Evolutionary conservation across 345 rosid genomes (phyloP), one percentile per base, ranked within the genome.

Genomic region (Camelina neglecta): DNA sequence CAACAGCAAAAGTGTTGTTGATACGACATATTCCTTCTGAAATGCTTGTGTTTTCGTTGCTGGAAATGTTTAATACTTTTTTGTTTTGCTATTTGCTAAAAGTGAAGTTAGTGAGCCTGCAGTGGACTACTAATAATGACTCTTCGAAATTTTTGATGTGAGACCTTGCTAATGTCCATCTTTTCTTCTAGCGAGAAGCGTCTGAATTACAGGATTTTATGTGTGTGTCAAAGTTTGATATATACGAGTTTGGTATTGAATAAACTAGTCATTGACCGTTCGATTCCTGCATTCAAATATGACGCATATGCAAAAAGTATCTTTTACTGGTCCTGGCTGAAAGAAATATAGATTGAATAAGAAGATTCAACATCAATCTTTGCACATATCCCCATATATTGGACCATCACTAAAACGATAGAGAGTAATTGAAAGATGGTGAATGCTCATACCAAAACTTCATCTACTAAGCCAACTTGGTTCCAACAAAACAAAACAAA

Each of bases 101-200:
- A 1, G 23, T 21, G 23, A 31, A 8, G 39, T 36, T 36, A 39
- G 42, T 44, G n/a, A 13, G 48, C 48, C n/a, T 12, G n/a, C 48
- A 13, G 48, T 5, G 2, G 1, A 44, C 1, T 16, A 44, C 48
- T 12, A 13, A 15, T 24, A 4, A 4, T 12, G n/a, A 12, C 6
- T 12, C n/a, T 44, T 13, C 87, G 71, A 83, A 76, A 39, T 7
- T 8, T 11, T 88, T 2, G 79, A 85, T 49, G 38, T 24, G 2
- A 38, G 16, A 8, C 2, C 35, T 11, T 62, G 31, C 18, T 3
- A 16, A 4, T 50, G 26, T 50, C 11, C 56, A 9, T 50, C 5
- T 11, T 26, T 54, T 13, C 20, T 41, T 62, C 2, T 8, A 2
- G 8, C 5, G 11, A 49, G 11, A 51, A 13, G 1, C 39, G 48